Base-by-base conservation (phyloP, 306 rosid genomes). In the Lupinus albus region DNA sequence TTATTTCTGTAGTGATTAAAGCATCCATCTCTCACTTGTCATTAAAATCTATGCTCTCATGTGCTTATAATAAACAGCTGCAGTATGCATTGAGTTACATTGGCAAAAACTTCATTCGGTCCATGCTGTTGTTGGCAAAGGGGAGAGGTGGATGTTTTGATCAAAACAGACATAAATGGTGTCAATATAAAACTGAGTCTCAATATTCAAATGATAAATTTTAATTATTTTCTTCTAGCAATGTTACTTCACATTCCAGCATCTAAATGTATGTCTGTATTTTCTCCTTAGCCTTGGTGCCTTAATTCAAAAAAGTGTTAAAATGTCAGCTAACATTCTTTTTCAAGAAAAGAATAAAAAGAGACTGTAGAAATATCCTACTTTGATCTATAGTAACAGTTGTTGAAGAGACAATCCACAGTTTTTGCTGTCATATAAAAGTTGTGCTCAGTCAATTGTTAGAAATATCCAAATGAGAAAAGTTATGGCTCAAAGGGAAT, bases 381-480 rank as follows among this genome's bases (percentile, higher is more conserved):
- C 48, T 49, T n/a, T 57, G 58, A 20, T 10, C 1, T 11, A 36
- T 15, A 49, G 30, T 30, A 49, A 57, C n/a, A 46, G 10, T 67
- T 51, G 18, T 13, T 20, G 30, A 25, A 25, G 30, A 25, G 30
- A 25, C 4, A 25, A 21, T 21, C 28, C 28, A 58, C 15, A 36
- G 36, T 15, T 65, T 74, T 75, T 36, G 62, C 28, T 55, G 15
- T 38, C 63, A 38, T 36, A 13, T 4, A 38, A 59, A 65, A 65
- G 52, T 56, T 74, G 52, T 46, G 68, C 21, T 50, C 17, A 47
- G 42, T 38, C 17, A 65, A 55, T 14, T 65, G 21, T 46, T 36
- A 46, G 18, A 55, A 75, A 55, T 57, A 14, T 56, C 32, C 63
- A 75, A 55, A 67, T 13, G 2, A 67, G 15, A 39, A 58, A 68